Conservation (phyloP, 2,329 filamentous ascomycete genomes). For the Xylaria sp. region DNA sequence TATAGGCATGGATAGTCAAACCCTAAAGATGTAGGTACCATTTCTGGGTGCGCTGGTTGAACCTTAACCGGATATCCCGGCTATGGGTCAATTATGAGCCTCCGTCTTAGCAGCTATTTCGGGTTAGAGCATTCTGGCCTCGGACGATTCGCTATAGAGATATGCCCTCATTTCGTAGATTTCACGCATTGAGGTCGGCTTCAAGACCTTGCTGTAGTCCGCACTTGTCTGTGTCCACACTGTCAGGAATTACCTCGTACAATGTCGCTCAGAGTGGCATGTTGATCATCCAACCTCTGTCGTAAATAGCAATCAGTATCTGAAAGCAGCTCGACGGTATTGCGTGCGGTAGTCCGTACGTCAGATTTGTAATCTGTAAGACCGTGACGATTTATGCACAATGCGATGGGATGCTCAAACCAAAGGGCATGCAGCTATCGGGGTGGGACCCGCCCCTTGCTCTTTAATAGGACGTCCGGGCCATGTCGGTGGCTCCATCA, state of each 20-base stretch:
- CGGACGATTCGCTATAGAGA: background rate
- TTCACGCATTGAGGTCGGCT: background rate
- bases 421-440: background rate
- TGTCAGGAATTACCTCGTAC: too few relatives aligned
- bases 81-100: background rate
- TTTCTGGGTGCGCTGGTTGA: background rate
- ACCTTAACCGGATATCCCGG: background rate
- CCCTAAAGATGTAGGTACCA: background rate
- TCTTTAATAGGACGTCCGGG: background rate
- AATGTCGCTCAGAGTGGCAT: too few relatives aligned
- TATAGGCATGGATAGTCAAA: background rate
- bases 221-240: background rate
- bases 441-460: background rate
- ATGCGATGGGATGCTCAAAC: background rate
- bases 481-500: conserved; percentile 8
- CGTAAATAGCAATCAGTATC: background rate
- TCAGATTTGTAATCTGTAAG: background rate
- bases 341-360: background rate
- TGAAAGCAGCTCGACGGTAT: background rate
- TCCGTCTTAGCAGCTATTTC: background rate
- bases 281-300: too few relatives aligned
- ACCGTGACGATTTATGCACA: background rate
- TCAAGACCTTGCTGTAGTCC: background rate
- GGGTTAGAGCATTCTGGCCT: background rate
- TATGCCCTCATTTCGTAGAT: background rate